Percentiles rank a stretch among this genome's conserved stretches.
phyloP scores from a whole-genome alignment of 2,329 filamentous ascomycete species.

The Pseudogymnoascus sp. region DNA sequence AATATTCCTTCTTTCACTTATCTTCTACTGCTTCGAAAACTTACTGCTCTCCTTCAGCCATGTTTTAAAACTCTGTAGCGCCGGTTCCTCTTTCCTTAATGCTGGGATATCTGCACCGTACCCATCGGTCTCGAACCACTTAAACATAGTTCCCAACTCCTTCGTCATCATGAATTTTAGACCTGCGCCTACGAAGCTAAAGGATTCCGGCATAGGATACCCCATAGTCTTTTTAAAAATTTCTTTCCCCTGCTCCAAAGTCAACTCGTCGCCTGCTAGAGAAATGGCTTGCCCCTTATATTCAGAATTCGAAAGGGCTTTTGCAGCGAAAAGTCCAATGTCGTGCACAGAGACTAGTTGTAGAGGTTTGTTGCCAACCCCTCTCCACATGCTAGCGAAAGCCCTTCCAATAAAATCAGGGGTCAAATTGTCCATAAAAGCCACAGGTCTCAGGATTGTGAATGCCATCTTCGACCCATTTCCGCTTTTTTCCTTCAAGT shows the following conservation, averaged over 20 bases:
- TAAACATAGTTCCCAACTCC: conserved; percentile 27
- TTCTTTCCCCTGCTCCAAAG: conserved; percentile 27
- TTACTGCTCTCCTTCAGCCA: no score
- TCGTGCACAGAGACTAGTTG: conserved; percentile 38
- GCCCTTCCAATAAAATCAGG: conserved; percentile 20
- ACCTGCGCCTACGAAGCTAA: conserved; percentile 21
- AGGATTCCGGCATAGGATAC: conserved; percentile 24
- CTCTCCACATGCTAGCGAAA: conserved; percentile 27
- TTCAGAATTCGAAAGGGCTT: conserved; percentile 36
- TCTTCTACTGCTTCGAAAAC: no score
- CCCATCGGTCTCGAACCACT: conserved; percentile 24
- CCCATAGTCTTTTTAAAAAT: conserved; percentile 27
- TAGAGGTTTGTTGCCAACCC: conserved; percentile 27
- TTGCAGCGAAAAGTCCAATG: conserved; percentile 40
- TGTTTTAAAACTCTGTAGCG: no score
- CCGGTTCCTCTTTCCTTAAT: no score
- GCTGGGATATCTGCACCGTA: no score
- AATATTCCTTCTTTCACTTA: no score
- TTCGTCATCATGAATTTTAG: conserved; percentile 20
- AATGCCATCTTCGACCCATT: conserved; percentile 36
- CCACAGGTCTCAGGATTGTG: conserved; percentile 48
- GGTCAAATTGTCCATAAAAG: conserved; percentile 45
- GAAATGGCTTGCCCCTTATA: conserved; percentile 34
- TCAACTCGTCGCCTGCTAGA: conserved; percentile 40
- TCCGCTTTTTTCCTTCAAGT: conserved; percentile 38